Evolutionary conservation across 192 early-diverging fungal genomes (phyloP).

Genomic region (Spizellomyces punctatus): DNA sequence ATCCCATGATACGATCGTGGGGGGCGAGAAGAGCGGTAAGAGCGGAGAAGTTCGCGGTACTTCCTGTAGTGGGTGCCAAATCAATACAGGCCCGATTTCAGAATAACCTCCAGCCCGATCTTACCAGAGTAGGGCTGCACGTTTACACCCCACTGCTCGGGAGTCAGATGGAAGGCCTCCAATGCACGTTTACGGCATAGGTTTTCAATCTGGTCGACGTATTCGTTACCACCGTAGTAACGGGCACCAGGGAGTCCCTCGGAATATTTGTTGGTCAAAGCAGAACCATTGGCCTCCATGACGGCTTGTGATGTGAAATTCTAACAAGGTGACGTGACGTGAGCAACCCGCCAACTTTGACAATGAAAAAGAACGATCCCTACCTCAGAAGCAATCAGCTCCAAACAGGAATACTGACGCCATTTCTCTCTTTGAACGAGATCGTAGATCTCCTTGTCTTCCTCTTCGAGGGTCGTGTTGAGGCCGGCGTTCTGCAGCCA

Average conservation of each 20-base stretch:
- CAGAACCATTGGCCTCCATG: conserved; percentile 99
- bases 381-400: conserved; percentile 98
- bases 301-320: conserved; percentile 99
- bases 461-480: conserved; percentile 87
- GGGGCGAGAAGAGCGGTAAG: conserved; percentile 94
- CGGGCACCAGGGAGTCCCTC: conserved; percentile 98
- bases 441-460: conserved; percentile 90
- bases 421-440: conserved; percentile 98
- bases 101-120: too few species aligned
- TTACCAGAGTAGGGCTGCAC: conserved; percentile 97
- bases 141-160: conserved; percentile 97
- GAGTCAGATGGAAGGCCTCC: conserved; percentile 85
- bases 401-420: conserved; percentile 96
- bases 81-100: too few species aligned
- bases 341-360: not conserved
- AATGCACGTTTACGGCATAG: conserved; percentile 96
- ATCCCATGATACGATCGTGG: conserved; percentile 99
- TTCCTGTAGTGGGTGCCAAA: not conserved
- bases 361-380: conserved; percentile 2
- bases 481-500: conserved; percentile 54
- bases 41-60: conserved; percentile 97
- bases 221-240: conserved; percentile 99
- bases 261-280: conserved; percentile 99
- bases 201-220: conserved; percentile 93
- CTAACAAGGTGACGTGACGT: conserved; percentile 44